Evolutionary conservation across 1,284 basidiomycete species (phyloP).

Genomic region (Anthracocystis setariae): DNA sequence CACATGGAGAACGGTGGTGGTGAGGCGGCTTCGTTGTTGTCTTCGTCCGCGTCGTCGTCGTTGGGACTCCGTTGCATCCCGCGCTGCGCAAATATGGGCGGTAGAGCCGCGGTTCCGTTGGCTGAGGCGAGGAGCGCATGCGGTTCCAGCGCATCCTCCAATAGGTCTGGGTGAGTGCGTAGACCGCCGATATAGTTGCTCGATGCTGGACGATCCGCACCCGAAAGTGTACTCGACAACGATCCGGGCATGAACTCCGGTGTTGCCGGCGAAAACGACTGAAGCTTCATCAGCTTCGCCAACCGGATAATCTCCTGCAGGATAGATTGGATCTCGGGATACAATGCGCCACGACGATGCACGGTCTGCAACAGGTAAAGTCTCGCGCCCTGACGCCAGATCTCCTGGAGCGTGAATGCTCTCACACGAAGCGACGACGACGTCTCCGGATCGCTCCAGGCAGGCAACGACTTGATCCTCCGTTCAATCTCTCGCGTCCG

Average conservation of each 20-base stretch:
- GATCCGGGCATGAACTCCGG: not conserved
- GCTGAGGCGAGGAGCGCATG: not conserved
- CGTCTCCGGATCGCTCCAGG: constrained; percentile 41
- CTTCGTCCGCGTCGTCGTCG: not conserved
- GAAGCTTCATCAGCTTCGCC: constrained; percentile 41
- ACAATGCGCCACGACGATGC: constrained; percentile 42
- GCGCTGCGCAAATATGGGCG: not conserved
- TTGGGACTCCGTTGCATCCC: no score
- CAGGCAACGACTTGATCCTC: constrained; percentile 34
- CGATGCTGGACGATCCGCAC: constrained; percentile 5
- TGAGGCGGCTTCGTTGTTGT: constrained; percentile 4
- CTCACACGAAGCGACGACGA: constrained; percentile 35
- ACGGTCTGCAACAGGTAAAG: constrained; percentile 49
- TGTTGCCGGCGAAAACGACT: constrained; percentile 20
- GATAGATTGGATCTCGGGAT: constrained; percentile 40
- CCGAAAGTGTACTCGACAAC: not conserved
- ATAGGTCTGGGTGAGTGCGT: not conserved
- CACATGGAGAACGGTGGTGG: constrained; percentile 41
- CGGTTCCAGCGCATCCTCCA: not conserved
- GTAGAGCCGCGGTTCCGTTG: not conserved
- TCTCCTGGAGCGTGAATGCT: constrained; percentile 49
- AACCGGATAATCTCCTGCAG: constrained; percentile 50
- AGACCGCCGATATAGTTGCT: constrained; percentile 38
- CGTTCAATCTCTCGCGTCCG: constrained; percentile 37
- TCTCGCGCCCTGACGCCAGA: constrained; percentile 49